Evolutionary conservation across 108 stramenopile genomes (phyloP), one percentile per base, ranked within the genome.

Genomic region (Cafeteria roenbergensis): DNA sequence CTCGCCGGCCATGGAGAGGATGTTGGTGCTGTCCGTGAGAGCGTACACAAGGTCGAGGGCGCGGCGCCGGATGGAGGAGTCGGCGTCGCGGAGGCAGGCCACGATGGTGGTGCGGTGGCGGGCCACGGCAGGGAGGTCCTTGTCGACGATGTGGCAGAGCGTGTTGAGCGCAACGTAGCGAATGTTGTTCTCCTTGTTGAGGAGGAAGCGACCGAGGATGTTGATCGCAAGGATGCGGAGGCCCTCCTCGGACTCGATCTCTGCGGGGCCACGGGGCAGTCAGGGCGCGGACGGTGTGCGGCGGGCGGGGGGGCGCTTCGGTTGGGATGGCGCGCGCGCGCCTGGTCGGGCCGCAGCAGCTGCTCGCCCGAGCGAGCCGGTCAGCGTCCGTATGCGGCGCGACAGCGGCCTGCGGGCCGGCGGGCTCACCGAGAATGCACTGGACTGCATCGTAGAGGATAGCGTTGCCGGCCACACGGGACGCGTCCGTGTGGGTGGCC

Each of bases 151-250:
- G 31, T 59, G 63, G 37, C 72, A 38, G 55, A 99, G 78, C 20
- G 93, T 92, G 64, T 93, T 94, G 67, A 99, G 77, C 17, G 95
- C 97, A 35, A 99, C 94, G 74, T 99, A 99, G 37, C 95, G 88
- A 77, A 99, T 97, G 75, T 99, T 99, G 81, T 99, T 96, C 78
- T 99, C 97, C 2, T 92, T 86, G 71, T 97, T 94, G 38, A 95
- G 78, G 33, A 99, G 78, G 73, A 99, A 99, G 32, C 95, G 80
- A 50, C 97, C 97, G 37, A 99, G 83, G 60, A 99, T 97, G 73
- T 96, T 99, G 62, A 99, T 81, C 48, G 94, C 93, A 64, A 99
- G 82, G n/a, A 93, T 86, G 35, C 91, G 78, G 21, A 99, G 80
- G 42, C 92, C 88, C 62, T 88, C 89, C 69, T 99, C 97, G 65